Evolutionary conservation across 139 green algal species (phyloP), one percentile per base, ranked within the genome.

Genomic region (Chlorella vulgaris): DNA sequence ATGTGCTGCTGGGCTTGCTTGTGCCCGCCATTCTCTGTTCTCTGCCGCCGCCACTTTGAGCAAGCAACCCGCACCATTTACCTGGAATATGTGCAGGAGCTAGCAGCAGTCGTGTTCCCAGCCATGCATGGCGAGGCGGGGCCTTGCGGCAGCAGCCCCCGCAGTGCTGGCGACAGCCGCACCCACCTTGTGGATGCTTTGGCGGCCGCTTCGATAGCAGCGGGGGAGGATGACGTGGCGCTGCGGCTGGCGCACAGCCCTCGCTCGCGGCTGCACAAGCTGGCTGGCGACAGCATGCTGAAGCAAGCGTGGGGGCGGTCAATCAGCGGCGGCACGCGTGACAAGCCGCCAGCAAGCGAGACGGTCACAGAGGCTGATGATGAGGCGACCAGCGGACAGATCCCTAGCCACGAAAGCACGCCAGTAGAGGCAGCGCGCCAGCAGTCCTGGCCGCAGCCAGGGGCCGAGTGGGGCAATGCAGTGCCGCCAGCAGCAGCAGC

Each of bases 21-120:
- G n/a, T n/a, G n/a, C n/a, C n/a, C n/a, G n/a, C n/a, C n/a, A n/a
- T n/a, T n/a, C n/a, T n/a, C n/a, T n/a, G n/a, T n/a, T n/a, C 15
- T 29, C 58, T 67, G 24, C 24, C 15, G 24, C 58, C 40, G 62
- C 55, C 28, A 5, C 22, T 8, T 21, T 29, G 28, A 21, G 18
- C 15, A 65, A 15, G 13, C 26, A 1, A 42, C 36, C 18, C 28
- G 31, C 26, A 3, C 40, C 26, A 39, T 26, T 18, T 40, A 38
- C 40, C 40, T 39, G 18, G 4, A 13, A 22, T 24, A 13, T 5
- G 28, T 22, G 33, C 71, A 78, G 74, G 79, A 84, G 19, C 40
- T 78, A 51, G 81, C 73, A 8, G 73, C 60, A 21, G 38, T 86
- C 10, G 61, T 86, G n/a, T 86, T 86, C 68, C 81, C 80, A 50